Percentiles rank a stretch among this genome's conserved stretches.
phyloP scores from a whole-genome alignment of 495 filamentous ascomycete genomes.

The Aspergillus affinis region DNA sequence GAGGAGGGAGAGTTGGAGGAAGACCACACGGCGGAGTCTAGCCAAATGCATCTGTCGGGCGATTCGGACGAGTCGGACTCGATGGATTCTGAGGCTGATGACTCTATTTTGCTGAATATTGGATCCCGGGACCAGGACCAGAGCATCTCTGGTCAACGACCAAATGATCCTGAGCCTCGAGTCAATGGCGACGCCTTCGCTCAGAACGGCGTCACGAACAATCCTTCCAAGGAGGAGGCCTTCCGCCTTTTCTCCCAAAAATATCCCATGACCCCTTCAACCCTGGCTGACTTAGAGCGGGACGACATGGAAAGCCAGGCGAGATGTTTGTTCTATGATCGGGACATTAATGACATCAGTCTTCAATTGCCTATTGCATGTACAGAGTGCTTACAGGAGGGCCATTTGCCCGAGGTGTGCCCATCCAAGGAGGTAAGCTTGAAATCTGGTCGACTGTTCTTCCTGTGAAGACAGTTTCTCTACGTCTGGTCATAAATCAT shows the following conservation, averaged over 20 bases:
- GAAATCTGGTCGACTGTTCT: not conserved
- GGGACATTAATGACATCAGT: slow-evolving; percentile 61
- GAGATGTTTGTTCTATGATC: slow-evolving; percentile 51
- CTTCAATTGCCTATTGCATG: slow-evolving; percentile 62
- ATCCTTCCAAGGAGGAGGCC: slow-evolving; percentile 36
- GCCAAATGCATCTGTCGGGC: slow-evolving; percentile 21
- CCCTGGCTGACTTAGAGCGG: slow-evolving; percentile 42
- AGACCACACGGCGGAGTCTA: slow-evolving; percentile 18
- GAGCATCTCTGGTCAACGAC: slow-evolving; percentile 8
- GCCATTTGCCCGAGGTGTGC: slow-evolving; percentile 47
- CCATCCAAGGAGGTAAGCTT: slow-evolving; percentile 41
- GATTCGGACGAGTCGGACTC: slow-evolving; percentile 40
- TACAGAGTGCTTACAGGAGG: slow-evolving; percentile 44
- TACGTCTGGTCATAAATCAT: not conserved
- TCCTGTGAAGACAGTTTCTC: not conserved
- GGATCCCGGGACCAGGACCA: slow-evolving; percentile 23
- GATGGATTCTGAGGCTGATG: slow-evolving; percentile 38
- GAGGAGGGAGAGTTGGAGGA: slow-evolving; percentile 27
- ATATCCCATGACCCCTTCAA: slow-evolving; percentile 36
- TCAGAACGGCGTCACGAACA: slow-evolving; percentile 4
- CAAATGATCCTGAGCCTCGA: slow-evolving; percentile 8
- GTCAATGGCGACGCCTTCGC: not conserved
- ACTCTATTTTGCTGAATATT: slow-evolving; percentile 46
- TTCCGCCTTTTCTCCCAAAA: slow-evolving; percentile 34
- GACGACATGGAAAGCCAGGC: slow-evolving; percentile 45